These are phyloP conservation scores for Albugo candida DNA, from an alignment of 352 stramenopile species.

Conservation along the genomic window DNA sequence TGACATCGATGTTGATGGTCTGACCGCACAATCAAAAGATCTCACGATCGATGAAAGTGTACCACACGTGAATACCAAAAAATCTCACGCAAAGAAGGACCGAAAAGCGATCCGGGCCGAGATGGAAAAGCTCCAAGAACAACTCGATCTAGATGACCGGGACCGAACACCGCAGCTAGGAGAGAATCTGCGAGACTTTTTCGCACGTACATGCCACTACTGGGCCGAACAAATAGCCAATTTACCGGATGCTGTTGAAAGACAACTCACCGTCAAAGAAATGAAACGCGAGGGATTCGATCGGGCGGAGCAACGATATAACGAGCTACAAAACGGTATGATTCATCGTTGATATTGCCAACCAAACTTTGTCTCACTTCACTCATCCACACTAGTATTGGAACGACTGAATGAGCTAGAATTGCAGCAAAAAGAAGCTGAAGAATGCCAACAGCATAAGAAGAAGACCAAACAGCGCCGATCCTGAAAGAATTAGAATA, in stretches of 20 bases:
- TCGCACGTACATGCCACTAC: constrained; percentile 52
- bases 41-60: constrained; percentile 10
- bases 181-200: constrained; percentile 75
- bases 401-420: constrained; percentile 65
- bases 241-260: constrained; percentile 35
- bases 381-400: constrained; percentile 18
- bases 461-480: constrained; percentile 18
- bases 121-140: constrained; percentile 71
- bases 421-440: constrained; percentile 53
- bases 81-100: constrained; percentile 22
- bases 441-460: constrained; percentile 53
- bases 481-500: constrained; percentile 38
- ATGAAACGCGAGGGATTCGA: constrained; percentile 71
- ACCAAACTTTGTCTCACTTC: background rate
- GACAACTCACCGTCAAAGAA: constrained; percentile 65
- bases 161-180: constrained; percentile 58
- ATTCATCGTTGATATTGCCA: background rate
- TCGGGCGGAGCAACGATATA: constrained; percentile 53
- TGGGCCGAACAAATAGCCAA: constrained; percentile 44
- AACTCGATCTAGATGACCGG: constrained; percentile 44
- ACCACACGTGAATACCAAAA: constrained; percentile 9
- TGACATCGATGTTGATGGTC: constrained; percentile 35
- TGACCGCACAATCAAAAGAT: constrained; percentile 22
- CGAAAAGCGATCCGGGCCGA: constrained; percentile 43
- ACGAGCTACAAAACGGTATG: constrained; percentile 56